Evolutionary conservation across 2,329 filamentous ascomycete genomes (phyloP), one percentile per base, ranked within the genome.

Genomic region (Aureobasidium pullulans): DNA sequence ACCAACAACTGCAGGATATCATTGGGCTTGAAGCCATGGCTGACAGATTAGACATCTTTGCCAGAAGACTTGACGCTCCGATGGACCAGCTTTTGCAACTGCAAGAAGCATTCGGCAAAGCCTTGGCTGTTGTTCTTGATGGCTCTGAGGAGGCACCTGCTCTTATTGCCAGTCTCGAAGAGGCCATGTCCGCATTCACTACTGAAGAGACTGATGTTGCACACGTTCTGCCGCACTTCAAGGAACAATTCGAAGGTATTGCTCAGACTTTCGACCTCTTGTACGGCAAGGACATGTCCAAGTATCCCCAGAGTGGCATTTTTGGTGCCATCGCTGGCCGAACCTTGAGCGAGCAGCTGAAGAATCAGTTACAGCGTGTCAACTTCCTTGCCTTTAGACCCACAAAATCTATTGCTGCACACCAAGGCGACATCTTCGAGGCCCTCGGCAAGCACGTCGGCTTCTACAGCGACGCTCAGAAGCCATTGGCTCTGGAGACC

Each of bases 21-120:
- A 64, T 79, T 11, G 64, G 67, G 1, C 70, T 81, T 2, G 77
- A 81, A 66, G 62, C 60, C 19, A 67, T 81, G 6, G 73, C 77
- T n/a, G 72, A 76, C 53, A 69, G 71, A 43, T 76, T 81, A 54
- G 79, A 81, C 64, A 59, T 62, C 16, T 42, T 58, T 10, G 63
- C 62, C 3, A 60, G 59, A 34, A 62, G 58, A 57, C 67, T 67
- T 49, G 61, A 65, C 16, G 54, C 64, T 19, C 63, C 66, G 6
- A 31, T 71, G 3, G 59, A 64, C 8, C 60, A 66, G 16, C 62
- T 68, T 31, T 61, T 67, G 1, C 63, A 65, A 8, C 53, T 71
- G 28, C 66, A 67, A 16, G 23, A 56, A 28, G 52, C 61, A 13
- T 60, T 64, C 13, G 36, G 36, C 9, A 49, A 61, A 16, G 58